Base-by-base conservation (phyloP, 768 basidiomycete species). In the Boletus bicolor region DNA sequence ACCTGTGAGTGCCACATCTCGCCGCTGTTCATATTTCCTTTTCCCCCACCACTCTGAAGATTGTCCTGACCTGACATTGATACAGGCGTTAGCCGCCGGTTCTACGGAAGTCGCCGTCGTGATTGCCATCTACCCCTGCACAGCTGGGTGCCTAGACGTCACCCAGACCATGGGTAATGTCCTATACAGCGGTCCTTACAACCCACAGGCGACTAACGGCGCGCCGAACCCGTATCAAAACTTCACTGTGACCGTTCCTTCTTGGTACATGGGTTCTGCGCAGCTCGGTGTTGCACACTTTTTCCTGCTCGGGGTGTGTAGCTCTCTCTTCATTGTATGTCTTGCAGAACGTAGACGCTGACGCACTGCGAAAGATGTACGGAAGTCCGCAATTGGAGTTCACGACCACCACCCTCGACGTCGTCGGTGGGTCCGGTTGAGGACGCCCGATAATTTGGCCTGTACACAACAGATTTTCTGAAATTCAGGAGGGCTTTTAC, bases 1-100 rank as follows among this genome's bases (percentile, higher is more conserved):
- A 51, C 71, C 72, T 4, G 81, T 81, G 53, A 12, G 79, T 66
- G 3, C 24, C n/a, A 32, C 24, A 21, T 21, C 4, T 43, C 24
- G 9, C 7, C 11, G 9, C n/a, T 10, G 32, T 26, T 17, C 14
- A 24, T 30, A 5, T 32, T 19, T 21, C 43, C 21, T 19, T 17
- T 19, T 24, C 8, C 32, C 14, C 26, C 14, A 7, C 12, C 5
- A 32, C 37, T 14, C n/a, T 14, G 11, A 19, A 5, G 2, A 21
- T 5, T 8, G 4, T 21, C 24, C 35, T 37, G 41, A 36, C 28
- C 10, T 9, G 15, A 14, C 7, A 15, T 26, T 9, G 2, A 17
- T 48, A 30, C 10, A 47, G 54, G 2, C 8, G 21, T 4, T 38
- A 4, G 11, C n/a, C 35, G 4, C 1, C 12, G 50, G 36, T 1